phyloP scores from a whole-genome alignment of 1,139 yeast genomes.

The Pneumocystis wakefieldiae region DNA sequence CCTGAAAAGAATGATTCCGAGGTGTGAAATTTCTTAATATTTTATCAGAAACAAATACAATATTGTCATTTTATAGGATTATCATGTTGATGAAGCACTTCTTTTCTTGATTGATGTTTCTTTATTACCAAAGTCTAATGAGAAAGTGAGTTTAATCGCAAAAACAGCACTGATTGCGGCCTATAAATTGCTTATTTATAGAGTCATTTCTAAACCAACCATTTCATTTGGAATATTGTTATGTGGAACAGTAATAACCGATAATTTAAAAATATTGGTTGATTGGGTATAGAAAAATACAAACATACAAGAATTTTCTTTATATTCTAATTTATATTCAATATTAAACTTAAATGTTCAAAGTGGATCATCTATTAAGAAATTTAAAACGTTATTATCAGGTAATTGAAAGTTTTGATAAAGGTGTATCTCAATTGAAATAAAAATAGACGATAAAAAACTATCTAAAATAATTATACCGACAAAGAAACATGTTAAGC shows the following conservation, averaged over 20 bases:
- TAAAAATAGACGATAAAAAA: background rate
- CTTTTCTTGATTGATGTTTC: background rate
- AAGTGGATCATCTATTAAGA: background rate
- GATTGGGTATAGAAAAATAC: background rate
- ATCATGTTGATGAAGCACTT: background rate
- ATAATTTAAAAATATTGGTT: background rate
- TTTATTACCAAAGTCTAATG: background rate
- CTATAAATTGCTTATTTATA: background rate
- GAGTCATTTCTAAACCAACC: background rate
- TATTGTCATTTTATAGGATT: background rate
- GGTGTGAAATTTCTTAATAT: background rate
- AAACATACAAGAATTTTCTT: background rate
- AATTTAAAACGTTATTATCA: background rate
- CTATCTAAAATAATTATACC: background rate
- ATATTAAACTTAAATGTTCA: background rate
- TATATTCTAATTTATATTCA: background rate
- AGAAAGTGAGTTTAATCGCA: background rate
- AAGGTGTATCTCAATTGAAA: background rate
- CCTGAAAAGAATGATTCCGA: background rate
- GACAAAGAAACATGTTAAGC: background rate
- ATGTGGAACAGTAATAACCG: background rate
- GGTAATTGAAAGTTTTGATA: background rate
- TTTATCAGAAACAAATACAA: background rate
- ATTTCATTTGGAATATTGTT: background rate
- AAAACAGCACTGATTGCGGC: background rate